These are phyloP conservation scores for Cavenderia fasciculata DNA, from an alignment of 78 protist genomes.

Conservation along the genomic window DNA sequence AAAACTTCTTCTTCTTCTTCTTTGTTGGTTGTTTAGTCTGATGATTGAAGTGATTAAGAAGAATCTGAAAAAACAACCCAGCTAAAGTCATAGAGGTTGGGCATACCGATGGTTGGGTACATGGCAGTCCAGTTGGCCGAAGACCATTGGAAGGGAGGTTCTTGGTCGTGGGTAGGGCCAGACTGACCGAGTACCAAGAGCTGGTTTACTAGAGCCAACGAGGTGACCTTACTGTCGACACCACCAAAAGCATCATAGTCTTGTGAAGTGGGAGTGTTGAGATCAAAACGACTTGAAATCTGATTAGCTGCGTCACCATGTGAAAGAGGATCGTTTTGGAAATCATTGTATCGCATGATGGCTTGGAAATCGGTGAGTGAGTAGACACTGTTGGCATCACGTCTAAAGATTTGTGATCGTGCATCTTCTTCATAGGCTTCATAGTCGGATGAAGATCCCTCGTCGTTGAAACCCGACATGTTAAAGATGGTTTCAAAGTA, in stretches of 20 bases:
- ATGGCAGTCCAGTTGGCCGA: not conserved
- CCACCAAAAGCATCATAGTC: conserved; percentile 66
- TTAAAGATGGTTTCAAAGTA: conserved; percentile 73
- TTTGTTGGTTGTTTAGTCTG: too few species aligned
- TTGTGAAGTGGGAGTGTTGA: conserved; percentile 22
- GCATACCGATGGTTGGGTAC: conserved; percentile 56
- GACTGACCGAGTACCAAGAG: conserved; percentile 15
- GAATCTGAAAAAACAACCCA: conserved; percentile 43
- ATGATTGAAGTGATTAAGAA: not conserved
- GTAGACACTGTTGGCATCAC: conserved; percentile 68
- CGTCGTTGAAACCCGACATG: conserved; percentile 77
- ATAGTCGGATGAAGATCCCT: not conserved
- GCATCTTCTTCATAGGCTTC: conserved; percentile 70
- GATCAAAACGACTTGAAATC: conserved; percentile 82
- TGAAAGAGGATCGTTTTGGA: conserved; percentile 81
- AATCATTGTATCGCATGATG: conserved; percentile 90
- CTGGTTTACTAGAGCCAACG: not conserved
- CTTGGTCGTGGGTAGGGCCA: conserved; percentile 74
- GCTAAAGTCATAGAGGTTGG: conserved; percentile 19
- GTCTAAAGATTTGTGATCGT: conserved; percentile 72
- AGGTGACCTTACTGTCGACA: conserved; percentile 61
- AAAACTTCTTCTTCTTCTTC: too few species aligned
- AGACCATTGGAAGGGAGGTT: conserved; percentile 64
- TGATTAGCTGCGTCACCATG: conserved; percentile 83
- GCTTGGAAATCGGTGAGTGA: conserved; percentile 47